Conservation (phyloP, 2,329 filamentous ascomycete species). For the Blumeriella jaapii region DNA sequence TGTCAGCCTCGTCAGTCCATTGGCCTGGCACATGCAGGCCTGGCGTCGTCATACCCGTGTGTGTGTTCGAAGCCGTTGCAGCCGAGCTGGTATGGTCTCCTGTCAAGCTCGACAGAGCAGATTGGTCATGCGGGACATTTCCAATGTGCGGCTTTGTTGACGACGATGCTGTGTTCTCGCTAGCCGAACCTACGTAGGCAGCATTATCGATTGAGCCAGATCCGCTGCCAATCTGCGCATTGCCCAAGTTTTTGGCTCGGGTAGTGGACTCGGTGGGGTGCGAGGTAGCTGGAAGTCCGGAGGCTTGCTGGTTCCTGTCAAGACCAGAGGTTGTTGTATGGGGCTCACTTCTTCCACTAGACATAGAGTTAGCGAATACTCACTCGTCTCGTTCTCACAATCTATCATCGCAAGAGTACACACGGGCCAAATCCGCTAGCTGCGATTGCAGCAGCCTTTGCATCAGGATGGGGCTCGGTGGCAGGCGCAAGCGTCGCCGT, state of each 20-base stretch:
- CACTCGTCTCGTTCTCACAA: too few species aligned
- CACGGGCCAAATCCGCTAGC: too few species aligned
- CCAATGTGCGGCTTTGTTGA: too few species aligned
- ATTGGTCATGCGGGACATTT: too few species aligned
- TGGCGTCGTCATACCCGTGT: neutral
- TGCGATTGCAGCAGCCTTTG: neutral
- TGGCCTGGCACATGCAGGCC: slow-evolving; percentile 2
- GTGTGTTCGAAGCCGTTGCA: neutral
- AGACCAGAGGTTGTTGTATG: neutral
- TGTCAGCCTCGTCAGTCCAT: slow-evolving; percentile 3
- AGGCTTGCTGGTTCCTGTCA: neutral
- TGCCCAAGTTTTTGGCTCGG: neutral
- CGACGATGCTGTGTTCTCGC: too few species aligned
- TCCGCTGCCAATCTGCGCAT: slow-evolving; percentile 1
- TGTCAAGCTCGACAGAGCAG: slow-evolving; percentile 2
- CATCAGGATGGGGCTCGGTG: neutral
- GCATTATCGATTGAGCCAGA: neutral
- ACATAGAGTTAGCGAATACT: too few species aligned
- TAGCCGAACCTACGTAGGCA: too few species aligned
- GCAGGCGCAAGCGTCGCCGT: neutral
- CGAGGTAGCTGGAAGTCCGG: neutral
- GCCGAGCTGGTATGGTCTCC: neutral
- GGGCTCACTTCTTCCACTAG: too few species aligned
- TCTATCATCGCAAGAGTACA: too few species aligned
- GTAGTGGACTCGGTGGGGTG: neutral